phyloP scores from a whole-genome alignment of 148 eudicot genomes.

The Camellia japonica region DNA sequence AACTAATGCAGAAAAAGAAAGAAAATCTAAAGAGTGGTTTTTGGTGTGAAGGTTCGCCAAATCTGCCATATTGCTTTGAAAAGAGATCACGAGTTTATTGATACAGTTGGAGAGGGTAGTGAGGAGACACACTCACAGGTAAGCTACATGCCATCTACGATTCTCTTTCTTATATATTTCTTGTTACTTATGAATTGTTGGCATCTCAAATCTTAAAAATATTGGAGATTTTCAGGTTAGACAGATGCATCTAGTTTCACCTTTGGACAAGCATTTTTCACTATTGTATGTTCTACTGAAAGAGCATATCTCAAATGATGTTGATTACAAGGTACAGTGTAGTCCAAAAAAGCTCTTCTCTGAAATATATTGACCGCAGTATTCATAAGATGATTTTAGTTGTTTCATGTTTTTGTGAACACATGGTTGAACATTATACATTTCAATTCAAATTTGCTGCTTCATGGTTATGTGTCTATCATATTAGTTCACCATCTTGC shows the following conservation, averaged over 20 bases:
- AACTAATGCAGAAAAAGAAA: background rate
- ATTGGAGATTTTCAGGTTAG: slow-evolving; percentile 54
- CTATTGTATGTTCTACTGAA: slow-evolving; percentile 68
- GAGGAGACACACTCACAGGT: slow-evolving; percentile 93
- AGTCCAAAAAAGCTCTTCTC: background rate
- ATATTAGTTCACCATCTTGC: background rate
- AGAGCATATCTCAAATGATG: slow-evolving; percentile 89
- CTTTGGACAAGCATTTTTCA: slow-evolving; percentile 82
- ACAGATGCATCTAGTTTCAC: slow-evolving; percentile 80
- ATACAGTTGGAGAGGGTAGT: slow-evolving; percentile 73
- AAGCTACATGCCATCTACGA: slow-evolving; percentile 22
- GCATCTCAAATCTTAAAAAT: slow-evolving; percentile 16
- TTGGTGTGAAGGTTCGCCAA: slow-evolving; percentile 70
- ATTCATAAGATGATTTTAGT: background rate
- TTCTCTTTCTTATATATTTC: slow-evolving; percentile 6
- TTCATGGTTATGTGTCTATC: background rate
- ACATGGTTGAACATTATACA: background rate
- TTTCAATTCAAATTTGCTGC: background rate
- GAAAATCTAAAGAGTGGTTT: slow-evolving; percentile 8
- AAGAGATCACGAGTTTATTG: slow-evolving; percentile 82
- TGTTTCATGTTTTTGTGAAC: background rate
- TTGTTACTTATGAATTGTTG: background rate
- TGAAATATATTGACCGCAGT: background rate
- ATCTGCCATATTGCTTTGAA: slow-evolving; percentile 83
- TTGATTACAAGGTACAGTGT: slow-evolving; percentile 72